Evolutionary conservation across 2,329 filamentous ascomycete species (phyloP).

Genomic region (Xylaria sp.): DNA sequence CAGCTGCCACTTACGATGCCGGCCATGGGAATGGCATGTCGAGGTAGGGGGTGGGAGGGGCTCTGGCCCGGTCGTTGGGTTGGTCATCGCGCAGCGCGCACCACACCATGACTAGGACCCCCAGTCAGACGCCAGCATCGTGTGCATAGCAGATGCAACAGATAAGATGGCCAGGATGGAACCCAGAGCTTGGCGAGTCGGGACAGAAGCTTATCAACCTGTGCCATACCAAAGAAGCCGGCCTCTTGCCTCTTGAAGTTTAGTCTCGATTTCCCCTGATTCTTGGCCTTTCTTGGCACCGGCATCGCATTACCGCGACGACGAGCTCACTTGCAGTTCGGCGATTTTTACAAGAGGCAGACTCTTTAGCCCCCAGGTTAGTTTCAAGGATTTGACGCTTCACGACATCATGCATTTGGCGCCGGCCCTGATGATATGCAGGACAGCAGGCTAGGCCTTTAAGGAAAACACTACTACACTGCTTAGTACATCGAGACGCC

Average conservation of each 20-base stretch:
- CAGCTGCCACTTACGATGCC: conserved; percentile 21
- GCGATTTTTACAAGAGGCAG: not conserved
- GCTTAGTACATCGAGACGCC: conserved; percentile 3
- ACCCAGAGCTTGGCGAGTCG: conserved; percentile 16
- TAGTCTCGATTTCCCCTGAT: conserved; percentile 19
- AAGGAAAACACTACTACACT: not conserved
- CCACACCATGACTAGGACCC: not conserved
- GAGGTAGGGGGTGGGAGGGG: not conserved
- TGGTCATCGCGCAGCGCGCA: conserved; percentile 12
- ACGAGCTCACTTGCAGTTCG: conserved; percentile 4
- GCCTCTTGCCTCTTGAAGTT: conserved; percentile 27
- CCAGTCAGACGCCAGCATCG: conserved; percentile 5
- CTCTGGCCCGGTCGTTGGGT: not conserved
- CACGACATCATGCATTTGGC: conserved; percentile 13
- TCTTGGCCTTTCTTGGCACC: conserved; percentile 22
- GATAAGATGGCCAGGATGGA: conserved; percentile 21
- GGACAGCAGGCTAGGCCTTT: not conserved
- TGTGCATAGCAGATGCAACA: conserved; percentile 3
- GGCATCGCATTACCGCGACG: conserved; percentile 16
- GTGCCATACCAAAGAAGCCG: not conserved
- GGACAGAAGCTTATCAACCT: conserved; percentile 27
- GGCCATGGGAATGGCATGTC: not conserved
- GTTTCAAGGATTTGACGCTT: not conserved
- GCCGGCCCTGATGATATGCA: not conserved
- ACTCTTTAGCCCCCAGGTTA: not conserved